These are phyloP conservation scores for Ciborinia camelliae DNA, from an alignment of 2,329 filamentous ascomycete genomes.

Conservation along the genomic window DNA sequence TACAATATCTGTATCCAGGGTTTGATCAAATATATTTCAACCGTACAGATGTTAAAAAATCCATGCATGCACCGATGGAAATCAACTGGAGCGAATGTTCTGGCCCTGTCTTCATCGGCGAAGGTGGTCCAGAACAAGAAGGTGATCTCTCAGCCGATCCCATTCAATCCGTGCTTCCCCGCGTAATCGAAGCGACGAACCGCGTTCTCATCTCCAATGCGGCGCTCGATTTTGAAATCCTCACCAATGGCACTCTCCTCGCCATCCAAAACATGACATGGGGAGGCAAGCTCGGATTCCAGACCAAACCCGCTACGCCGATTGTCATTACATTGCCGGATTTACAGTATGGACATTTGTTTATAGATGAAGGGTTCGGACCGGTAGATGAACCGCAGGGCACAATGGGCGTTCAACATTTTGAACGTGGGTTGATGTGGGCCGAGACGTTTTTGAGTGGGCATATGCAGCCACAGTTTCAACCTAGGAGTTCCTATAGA, in stretches of 20 bases:
- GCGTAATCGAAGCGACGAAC: conserved; percentile 50
- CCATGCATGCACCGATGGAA: conserved; percentile 45
- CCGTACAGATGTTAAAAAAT: conserved; percentile 48
- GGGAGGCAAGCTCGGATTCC: conserved; percentile 48
- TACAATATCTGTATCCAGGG: conserved; percentile 40
- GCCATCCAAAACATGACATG: conserved; percentile 54
- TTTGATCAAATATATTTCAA: conserved; percentile 48
- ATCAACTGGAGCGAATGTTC: conserved; percentile 45
- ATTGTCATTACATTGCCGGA: conserved; percentile 29
- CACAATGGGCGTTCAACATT: conserved; percentile 39
- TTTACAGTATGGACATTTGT: conserved; percentile 25
- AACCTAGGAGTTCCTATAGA: conserved; percentile 37
- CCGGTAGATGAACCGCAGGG: conserved; percentile 53
- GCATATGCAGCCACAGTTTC: conserved; percentile 40
- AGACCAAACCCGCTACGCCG: conserved; percentile 39
- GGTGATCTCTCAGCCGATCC: conserved; percentile 41
- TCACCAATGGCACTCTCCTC: conserved; percentile 50
- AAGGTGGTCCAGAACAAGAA: conserved; percentile 27
- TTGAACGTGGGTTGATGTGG: conserved; percentile 41
- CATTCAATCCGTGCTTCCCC: conserved; percentile 43
- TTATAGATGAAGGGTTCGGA: conserved; percentile 32
- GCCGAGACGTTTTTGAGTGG: conserved; percentile 38
- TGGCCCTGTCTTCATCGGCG: conserved; percentile 43
- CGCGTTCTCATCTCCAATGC: conserved; percentile 49
- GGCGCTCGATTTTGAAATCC: conserved; percentile 48